Evolutionary conservation across 345 rosid species (phyloP).

Genomic region (Lumnitzera littorea): DNA sequence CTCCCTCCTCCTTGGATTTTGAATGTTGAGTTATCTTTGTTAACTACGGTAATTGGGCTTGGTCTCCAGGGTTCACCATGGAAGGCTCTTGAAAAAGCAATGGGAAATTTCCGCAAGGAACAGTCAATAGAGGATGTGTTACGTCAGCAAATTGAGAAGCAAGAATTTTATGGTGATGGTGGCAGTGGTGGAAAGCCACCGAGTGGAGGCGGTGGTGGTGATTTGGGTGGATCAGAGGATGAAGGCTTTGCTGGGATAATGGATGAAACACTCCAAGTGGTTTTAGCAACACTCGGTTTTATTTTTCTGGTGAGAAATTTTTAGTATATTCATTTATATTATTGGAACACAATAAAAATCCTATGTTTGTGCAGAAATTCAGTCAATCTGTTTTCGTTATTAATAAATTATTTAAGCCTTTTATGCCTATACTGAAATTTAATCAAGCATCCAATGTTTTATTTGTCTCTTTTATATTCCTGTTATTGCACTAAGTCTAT

Average conservation of each 20-base stretch:
- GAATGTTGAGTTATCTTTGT: neutral
- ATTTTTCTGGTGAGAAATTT: slow-evolving; percentile 40
- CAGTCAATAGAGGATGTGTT: slow-evolving; percentile 56
- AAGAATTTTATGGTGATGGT: slow-evolving; percentile 37
- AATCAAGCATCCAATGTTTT: too few relatives aligned
- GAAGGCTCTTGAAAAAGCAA: slow-evolving; percentile 50
- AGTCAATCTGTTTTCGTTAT: too few relatives aligned
- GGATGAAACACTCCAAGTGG: slow-evolving; percentile 57
- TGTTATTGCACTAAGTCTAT: too few relatives aligned
- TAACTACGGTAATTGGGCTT: neutral
- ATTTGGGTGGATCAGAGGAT: slow-evolving; percentile 29
- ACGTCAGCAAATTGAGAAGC: slow-evolving; percentile 50
- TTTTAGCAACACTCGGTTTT: slow-evolving; percentile 59
- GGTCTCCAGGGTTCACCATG: slow-evolving; percentile 44
- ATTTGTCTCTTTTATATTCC: too few relatives aligned
- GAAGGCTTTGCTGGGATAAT: slow-evolving; percentile 38
- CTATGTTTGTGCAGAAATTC: too few relatives aligned
- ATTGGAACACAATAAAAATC: neutral
- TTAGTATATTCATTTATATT: neutral
- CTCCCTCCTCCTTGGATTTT: too few relatives aligned
- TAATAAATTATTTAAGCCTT: too few relatives aligned
- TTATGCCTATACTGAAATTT: too few relatives aligned
- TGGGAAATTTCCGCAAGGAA: slow-evolving; percentile 32
- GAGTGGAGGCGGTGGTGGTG: slow-evolving; percentile 32
- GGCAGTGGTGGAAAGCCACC: slow-evolving; percentile 40